phyloP scores from a whole-genome alignment of 768 basidiomycete genomes.

The Phlebiopsis gigantea region DNA sequence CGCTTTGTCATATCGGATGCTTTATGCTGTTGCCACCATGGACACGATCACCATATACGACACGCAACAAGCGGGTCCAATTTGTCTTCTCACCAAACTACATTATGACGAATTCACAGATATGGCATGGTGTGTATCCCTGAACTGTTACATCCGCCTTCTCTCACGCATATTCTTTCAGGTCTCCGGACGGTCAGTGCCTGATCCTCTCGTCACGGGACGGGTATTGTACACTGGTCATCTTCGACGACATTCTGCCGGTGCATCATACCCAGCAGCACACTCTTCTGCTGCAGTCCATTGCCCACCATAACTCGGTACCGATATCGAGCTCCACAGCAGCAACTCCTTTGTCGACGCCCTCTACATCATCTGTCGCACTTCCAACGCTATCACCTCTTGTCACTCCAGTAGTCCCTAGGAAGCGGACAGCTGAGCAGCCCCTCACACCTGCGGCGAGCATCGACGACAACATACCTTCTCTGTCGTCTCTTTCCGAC shows the following conservation, averaged over 20 bases:
- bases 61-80: conserved; percentile 90
- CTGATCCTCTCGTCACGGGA: conserved; percentile 90
- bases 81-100: conserved; percentile 87
- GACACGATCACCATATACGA: conserved; percentile 94
- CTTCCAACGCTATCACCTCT: conserved; percentile 19
- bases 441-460: conserved; percentile 30
- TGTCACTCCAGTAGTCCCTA: conserved; percentile 22
- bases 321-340: conserved; percentile 20
- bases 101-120: conserved; percentile 99
- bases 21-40: conserved; percentile 95
- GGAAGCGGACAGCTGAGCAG: conserved; percentile 31
- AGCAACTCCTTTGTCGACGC: conserved; percentile 23
- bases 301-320: conserved; percentile 76
- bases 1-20: conserved; percentile 86
- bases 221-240: conserved; percentile 93
- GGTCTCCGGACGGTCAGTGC: conserved; percentile 95
- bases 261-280: conserved; percentile 89
- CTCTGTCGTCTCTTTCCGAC: background rate
- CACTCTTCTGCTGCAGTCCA: conserved; percentile 83
- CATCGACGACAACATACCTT: conserved; percentile 20
- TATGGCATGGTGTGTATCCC: conserved; percentile 76
- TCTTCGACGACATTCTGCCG: conserved; percentile 92
- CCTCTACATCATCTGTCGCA: conserved; percentile 19
- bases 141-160: background rate
- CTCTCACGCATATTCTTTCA: conserved; percentile 27